These are phyloP conservation scores for Rubroboletus satanas DNA, from an alignment of 768 basidiomycete genomes.

Conservation along the genomic window DNA sequence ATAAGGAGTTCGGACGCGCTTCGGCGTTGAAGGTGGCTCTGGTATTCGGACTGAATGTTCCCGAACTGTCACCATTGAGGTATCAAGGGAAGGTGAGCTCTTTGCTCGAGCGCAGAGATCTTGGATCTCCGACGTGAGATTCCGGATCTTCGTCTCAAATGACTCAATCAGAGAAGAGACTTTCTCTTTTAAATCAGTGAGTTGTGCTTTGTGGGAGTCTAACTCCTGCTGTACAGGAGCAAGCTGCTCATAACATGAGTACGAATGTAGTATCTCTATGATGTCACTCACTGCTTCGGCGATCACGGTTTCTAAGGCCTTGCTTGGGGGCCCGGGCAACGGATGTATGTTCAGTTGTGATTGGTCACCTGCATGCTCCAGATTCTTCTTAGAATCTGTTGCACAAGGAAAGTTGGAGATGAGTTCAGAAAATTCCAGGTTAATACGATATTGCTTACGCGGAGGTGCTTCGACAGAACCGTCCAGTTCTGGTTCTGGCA, in stretches of 20 bases:
- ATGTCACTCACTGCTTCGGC: constrained; percentile 29
- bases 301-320: constrained; percentile 17
- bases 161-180: constrained; percentile 28
- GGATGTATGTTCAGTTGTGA: constrained; percentile 2
- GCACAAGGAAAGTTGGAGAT: not conserved
- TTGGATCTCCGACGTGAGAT: constrained; percentile 35
- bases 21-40: constrained; percentile 33
- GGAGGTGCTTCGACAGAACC: constrained; percentile 3
- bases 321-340: constrained; percentile 3
- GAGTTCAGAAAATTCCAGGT: not conserved
- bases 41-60: constrained; percentile 22
- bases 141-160: constrained; percentile 37
- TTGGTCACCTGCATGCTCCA: constrained; percentile 1
- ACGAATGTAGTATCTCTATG: not conserved
- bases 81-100: constrained; percentile 7
- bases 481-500: constrained; percentile 26
- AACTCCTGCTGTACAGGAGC: constrained; percentile 52
- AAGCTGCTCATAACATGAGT: constrained; percentile 34
- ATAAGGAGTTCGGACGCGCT: constrained; percentile 32
- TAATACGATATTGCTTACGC: constrained; percentile 12
- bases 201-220: constrained; percentile 43
- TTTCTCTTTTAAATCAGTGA: constrained; percentile 34
- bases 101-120: constrained; percentile 23
- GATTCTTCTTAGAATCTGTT: constrained; percentile 7
- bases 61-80: constrained; percentile 5